Evolutionary conservation across 441 rosid genomes (phyloP), one percentile per base, ranked within the genome.

Genomic region (Populus hybrid): DNA sequence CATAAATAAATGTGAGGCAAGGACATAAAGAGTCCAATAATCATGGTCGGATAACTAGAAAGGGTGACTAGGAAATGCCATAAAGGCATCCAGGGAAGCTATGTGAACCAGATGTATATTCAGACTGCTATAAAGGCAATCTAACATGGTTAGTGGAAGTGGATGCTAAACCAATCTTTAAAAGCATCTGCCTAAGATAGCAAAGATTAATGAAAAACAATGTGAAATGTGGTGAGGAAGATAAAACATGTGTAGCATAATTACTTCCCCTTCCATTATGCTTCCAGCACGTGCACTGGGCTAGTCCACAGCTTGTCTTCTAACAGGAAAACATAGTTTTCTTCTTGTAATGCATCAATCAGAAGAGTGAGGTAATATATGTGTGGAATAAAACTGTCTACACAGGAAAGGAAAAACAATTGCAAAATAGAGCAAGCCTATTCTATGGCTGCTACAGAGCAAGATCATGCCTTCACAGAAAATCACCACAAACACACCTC

Each of bases 1-100:
- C 66, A 76, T 66, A 71, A 40, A 77, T 42, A n/a, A 59, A 63
- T 19, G 70, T 61, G 21, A 71, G 42, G 63, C 75, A 71, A 64
- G 70, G 11, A 63, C 19, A 28, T 10, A 50, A 70, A 38, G 53
- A 24, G 32, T 68, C 34, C 14, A 68, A 28, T 16, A 30, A 67
- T 67, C 40, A 30, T 30, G 40, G 38, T 18, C 2, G 38, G 36
- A 67, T 21, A 67, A 67, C 40, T 67, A 28, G 70, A 24, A 67
- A 30, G 70, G 11, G 18, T 67, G 53, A 46, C 53, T 46, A 11
- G 19, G 57, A 10, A 46, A 46, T 4, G 57, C 19, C 18, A 4
- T 12, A 46, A 46, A 12, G 57, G 19, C 57, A 46, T 46, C 18
- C 19, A 46, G 57, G 57, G 57, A 46, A 46, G 19, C 57, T 12